Base-by-base conservation (phyloP, 768 basidiomycete species). In the Clitopilus hobsonii region DNA sequence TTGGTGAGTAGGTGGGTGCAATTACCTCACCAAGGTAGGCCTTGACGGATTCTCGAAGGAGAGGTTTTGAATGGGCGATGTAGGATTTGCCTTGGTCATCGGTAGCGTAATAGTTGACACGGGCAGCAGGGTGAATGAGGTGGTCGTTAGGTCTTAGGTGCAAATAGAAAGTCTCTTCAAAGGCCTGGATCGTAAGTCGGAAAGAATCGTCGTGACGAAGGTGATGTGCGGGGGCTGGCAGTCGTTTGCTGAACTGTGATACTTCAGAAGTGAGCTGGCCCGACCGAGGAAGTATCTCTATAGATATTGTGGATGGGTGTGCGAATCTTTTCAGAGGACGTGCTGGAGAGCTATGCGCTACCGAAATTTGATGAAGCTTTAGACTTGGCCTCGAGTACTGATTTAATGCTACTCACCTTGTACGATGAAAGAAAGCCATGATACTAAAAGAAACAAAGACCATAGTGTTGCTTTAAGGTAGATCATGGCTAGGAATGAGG, bases 21-120 rank as follows among this genome's bases (percentile, higher is more conserved):
- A 94, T 74, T 36, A 93, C 90, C 58, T 90, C 87, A 10, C 91
- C 91, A 69, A 78, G 76, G 67, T 88, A 94, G 16, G 84, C 86
- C 62, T 76, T 80, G 49, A 90, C 82, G 23, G 77, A 73, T 58
- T 85, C 80, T 7, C 81, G 80, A 14, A 83, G 68, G n/a, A 91
- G 73, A 27, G 88, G 86, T 50, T 79, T 76, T 1, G 82, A 81
- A 60, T 76, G 78, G 3, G 78, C 69, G 27, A 84, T 61, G 18
- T 78, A 72, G 25, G 79, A 70, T 36, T 67, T 63, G 26, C 88
- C 86, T 45, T 81, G 75, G 14, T 81, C 63, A 6, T 66, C 67
- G 20, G 73, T 75, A n/a, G 73, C 70, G 66, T 83, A 84, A 69
- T 86, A 86, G 51, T 79, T 82, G 54, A 91, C 77, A 38, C 85